phyloP scores from a whole-genome alignment of 177 flowering plant species.

The Vitis hybrid region DNA sequence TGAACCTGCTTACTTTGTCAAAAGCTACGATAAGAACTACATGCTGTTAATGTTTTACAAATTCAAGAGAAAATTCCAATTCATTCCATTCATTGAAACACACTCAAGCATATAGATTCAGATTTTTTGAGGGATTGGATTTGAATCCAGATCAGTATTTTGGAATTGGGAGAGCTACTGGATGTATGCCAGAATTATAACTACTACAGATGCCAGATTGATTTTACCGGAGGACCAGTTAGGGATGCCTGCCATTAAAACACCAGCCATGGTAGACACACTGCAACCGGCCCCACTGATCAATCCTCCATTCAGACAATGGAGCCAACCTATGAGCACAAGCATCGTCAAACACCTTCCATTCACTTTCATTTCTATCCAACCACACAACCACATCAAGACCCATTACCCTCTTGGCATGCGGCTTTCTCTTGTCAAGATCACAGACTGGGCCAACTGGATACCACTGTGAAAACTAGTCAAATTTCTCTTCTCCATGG shows the following conservation, averaged over 20 bases:
- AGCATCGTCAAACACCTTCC: slow-evolving; percentile 81
- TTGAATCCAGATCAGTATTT: not conserved
- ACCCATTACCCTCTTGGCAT: slow-evolving; percentile 46
- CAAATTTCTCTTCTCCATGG: slow-evolving; percentile 49
- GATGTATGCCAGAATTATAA: slow-evolving; percentile 4
- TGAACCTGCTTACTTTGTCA: slow-evolving; percentile 50
- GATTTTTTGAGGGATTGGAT: too few species aligned
- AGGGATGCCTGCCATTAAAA: slow-evolving; percentile 65
- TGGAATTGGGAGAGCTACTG: too few species aligned
- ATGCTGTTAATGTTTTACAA: too few species aligned
- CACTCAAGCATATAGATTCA: too few species aligned
- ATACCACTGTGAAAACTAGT: slow-evolving; percentile 84
- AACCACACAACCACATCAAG: slow-evolving; percentile 92
- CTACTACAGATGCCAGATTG: too few species aligned
- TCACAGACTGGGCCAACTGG: slow-evolving; percentile 56
- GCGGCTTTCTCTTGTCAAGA: slow-evolving; percentile 31
- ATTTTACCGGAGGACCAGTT: slow-evolving; percentile 74
- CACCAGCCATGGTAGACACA: slow-evolving; percentile 99
- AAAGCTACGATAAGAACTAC: not conserved
- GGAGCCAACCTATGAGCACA: slow-evolving; percentile 94
- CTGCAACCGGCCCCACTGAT: slow-evolving; percentile 87
- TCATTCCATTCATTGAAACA: too few species aligned
- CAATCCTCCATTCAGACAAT: slow-evolving; percentile 86
- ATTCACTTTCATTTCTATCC: slow-evolving; percentile 65
- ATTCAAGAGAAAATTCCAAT: too few species aligned